Conservation (phyloP, 805 yeast genomes). For the Schwanniomyces sp. region DNA sequence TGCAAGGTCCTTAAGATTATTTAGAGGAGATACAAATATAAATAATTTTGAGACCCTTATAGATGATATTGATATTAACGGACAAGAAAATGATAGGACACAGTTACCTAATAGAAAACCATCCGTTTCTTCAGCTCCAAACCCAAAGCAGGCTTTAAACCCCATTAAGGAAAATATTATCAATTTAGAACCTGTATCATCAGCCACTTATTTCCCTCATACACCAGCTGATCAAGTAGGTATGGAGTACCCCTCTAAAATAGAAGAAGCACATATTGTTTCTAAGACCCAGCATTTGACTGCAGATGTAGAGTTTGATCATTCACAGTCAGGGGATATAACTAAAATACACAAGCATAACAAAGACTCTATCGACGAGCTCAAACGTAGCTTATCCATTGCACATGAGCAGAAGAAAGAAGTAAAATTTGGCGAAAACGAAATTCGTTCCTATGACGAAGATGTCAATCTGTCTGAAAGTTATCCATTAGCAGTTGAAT, state of each 20-base stretch:
- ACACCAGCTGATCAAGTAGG: conserved; percentile 32
- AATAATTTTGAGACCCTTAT: conserved; percentile 7
- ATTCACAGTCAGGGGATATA: conserved; percentile 25
- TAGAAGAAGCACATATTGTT: conserved; percentile 7
- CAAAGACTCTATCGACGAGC: neutral
- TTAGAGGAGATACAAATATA: conserved; percentile 30
- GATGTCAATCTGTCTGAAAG: conserved; percentile 19
- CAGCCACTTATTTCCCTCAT: conserved; percentile 73
- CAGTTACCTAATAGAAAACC: conserved; percentile 1
- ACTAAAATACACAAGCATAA: conserved; percentile 16
- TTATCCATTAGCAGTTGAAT: conserved; percentile 79
- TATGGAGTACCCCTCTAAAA: neutral
- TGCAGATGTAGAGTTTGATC: conserved; percentile 52
- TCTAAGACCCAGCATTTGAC: conserved; percentile 44
- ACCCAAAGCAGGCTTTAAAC: neutral
- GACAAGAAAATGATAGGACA: conserved; percentile 12
- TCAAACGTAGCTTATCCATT: neutral
- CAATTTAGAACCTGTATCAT: conserved; percentile 58
- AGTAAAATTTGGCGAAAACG: conserved; percentile 6
- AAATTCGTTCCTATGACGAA: conserved; percentile 1
- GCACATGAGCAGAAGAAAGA: conserved; percentile 1
- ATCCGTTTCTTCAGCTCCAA: conserved; percentile 4
- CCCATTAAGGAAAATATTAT: conserved; percentile 9
- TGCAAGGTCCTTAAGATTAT: conserved; percentile 55
- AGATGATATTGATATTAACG: conserved; percentile 5